A percentile compares a stretch with the other conserved stretches of the same genome.
These are phyloP conservation scores for Ophiocytium majus DNA, from an alignment of 352 stramenopile species.

Conservation along the genomic window DNA sequence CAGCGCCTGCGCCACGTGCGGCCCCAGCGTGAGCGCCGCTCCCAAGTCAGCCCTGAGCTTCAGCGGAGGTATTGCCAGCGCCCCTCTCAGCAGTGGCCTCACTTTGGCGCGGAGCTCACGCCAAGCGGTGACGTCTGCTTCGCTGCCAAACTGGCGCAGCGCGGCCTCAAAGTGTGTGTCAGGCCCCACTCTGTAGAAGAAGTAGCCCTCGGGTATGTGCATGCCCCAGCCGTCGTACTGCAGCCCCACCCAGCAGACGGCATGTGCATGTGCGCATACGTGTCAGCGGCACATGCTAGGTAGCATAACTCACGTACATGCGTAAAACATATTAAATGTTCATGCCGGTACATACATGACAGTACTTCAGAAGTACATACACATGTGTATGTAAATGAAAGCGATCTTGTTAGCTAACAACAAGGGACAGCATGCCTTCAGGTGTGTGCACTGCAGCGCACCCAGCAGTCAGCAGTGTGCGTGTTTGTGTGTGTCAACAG, in stretches of 20 bases:
- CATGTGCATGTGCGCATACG: too few species aligned
- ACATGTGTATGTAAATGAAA: too few species aligned
- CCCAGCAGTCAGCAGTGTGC: too few species aligned
- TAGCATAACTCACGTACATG: too few species aligned
- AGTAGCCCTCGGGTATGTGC: slow-evolving; percentile 65
- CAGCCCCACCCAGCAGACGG: slow-evolving; percentile 39
- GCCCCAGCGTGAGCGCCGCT: slow-evolving; percentile 57
- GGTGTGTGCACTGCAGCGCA: too few species aligned
- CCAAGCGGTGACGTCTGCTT: slow-evolving; percentile 56
- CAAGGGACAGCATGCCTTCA: too few species aligned
- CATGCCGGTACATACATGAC: too few species aligned
- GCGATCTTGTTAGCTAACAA: too few species aligned
- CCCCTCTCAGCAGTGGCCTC: slow-evolving; percentile 60
- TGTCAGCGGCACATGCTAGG: too few species aligned
- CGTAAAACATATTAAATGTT: too few species aligned
- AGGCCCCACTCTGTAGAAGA: slow-evolving; percentile 59
- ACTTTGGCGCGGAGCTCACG: slow-evolving; percentile 56
- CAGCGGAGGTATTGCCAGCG: slow-evolving; percentile 68
- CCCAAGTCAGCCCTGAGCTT: slow-evolving; percentile 66
- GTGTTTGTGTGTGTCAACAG: too few species aligned
- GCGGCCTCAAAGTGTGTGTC: slow-evolving; percentile 49
- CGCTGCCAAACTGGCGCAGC: slow-evolving; percentile 40
- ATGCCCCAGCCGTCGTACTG: slow-evolving; percentile 67
- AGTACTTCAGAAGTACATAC: too few species aligned
- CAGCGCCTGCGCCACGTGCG: slow-evolving; percentile 33